A percentile compares a stretch with the other conserved stretches of the same genome.
Conservation (phyloP, 2,329 filamentous ascomycete genomes). For the Diplocarpon rosae region DNA sequence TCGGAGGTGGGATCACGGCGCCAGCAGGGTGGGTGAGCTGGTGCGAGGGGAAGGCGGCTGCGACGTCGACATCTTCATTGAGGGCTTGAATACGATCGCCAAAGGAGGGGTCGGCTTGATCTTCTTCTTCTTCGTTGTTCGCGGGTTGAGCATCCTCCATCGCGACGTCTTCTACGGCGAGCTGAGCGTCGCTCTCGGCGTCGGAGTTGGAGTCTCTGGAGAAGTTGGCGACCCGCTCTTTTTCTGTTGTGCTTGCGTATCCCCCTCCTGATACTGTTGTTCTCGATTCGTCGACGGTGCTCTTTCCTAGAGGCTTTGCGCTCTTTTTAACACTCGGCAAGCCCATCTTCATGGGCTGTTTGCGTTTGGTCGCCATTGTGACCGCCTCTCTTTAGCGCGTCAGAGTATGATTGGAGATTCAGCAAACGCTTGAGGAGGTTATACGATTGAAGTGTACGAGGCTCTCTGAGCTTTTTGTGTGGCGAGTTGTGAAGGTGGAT, state of each 20-base stretch:
- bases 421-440: too few relatives aligned
- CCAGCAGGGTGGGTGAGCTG: slow-evolving; percentile 18
- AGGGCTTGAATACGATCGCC: slow-evolving; percentile 69
- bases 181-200: slow-evolving; percentile 36
- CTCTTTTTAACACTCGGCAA: slow-evolving; percentile 42
- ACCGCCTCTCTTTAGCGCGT: neutral
- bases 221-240: slow-evolving; percentile 39
- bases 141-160: slow-evolving; percentile 30
- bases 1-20: slow-evolving; percentile 34
- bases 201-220: slow-evolving; percentile 43
- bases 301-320: slow-evolving; percentile 39
- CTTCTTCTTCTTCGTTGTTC: slow-evolving; percentile 18
- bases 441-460: too few relatives aligned
- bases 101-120: slow-evolving; percentile 53
- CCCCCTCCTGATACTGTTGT: slow-evolving; percentile 37
- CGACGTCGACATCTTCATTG: slow-evolving; percentile 66
- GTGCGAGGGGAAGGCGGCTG: slow-evolving; percentile 38
- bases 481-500: too few relatives aligned
- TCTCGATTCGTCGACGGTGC: slow-evolving; percentile 46
- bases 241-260: slow-evolving; percentile 14
- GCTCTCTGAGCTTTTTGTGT: too few relatives aligned
- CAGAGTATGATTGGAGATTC: neutral
- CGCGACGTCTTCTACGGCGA: slow-evolving; percentile 28
- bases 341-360: slow-evolving; percentile 45
- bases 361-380: slow-evolving; percentile 49